phyloP scores from a whole-genome alignment of 2,329 filamentous ascomycete species.

The Gyromitra esculenta region DNA sequence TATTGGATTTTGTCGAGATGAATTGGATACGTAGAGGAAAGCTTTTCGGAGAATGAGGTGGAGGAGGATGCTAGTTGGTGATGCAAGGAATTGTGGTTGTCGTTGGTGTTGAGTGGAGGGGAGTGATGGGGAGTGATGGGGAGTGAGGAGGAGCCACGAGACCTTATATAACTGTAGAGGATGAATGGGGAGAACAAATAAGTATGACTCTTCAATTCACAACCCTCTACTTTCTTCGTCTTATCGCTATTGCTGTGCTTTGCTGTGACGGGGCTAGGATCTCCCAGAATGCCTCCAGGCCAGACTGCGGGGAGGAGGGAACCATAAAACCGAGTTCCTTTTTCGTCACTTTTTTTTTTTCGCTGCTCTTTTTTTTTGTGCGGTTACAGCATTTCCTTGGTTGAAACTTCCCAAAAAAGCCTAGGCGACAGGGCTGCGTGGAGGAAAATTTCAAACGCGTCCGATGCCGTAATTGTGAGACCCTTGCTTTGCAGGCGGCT shows the following conservation, averaged over 20 bases:
- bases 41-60: slow-evolving; percentile 16
- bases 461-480: slow-evolving; percentile 37
- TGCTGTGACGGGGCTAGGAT: slow-evolving; percentile 14
- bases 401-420: slow-evolving; percentile 28
- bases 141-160: slow-evolving; percentile 13
- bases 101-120: slow-evolving; percentile 27
- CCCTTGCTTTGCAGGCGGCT: slow-evolving; percentile 21
- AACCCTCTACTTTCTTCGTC: slow-evolving; percentile 21
- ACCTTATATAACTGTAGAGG: slow-evolving; percentile 41
- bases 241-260: background rate
- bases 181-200: slow-evolving; percentile 14
- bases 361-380: background rate
- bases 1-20: slow-evolving; percentile 16
- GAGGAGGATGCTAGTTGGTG: slow-evolving; percentile 4
- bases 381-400: slow-evolving; percentile 17
- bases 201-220: slow-evolving; percentile 23
- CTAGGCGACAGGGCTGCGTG: slow-evolving; percentile 19
- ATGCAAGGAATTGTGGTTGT: slow-evolving; percentile 20
- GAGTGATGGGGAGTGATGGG: background rate
- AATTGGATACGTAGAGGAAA: slow-evolving; percentile 6
- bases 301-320: slow-evolving; percentile 29
- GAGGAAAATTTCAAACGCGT: slow-evolving; percentile 44
- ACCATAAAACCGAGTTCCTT: slow-evolving; percentile 31
- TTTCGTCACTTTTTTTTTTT: slow-evolving; percentile 26
- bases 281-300: background rate